Base-by-base conservation (phyloP, 768 basidiomycete genomes). In the Naganishia randhawae region DNA sequence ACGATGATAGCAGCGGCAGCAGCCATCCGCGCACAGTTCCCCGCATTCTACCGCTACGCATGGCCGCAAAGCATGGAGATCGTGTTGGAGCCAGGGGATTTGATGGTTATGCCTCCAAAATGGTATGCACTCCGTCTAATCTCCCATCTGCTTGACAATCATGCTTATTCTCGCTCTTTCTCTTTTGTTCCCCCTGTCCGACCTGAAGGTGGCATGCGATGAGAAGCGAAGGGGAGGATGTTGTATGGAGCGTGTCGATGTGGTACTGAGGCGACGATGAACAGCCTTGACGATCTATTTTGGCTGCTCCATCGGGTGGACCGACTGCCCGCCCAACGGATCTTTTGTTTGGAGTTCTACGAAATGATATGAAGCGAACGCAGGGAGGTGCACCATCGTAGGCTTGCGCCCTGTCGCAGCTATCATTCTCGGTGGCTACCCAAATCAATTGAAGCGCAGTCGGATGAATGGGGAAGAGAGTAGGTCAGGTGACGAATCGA, bases 71-170 rank as follows among this genome's bases (percentile, higher is more conserved):
- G 92, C 1, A 83, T 84, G 79, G 82, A 83, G 54, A 85, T 84
- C 35, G 86, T 86, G 0, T 82, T 98, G 1, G 81, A 83, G 64
- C 87, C 92, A 0, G 95, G 94, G 0, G 95, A 98, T 79, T 66
- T 94, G 50, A 81, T 98, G 51, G 89, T 90, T 76, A 88, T 97
- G 72, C 95, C 95, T 22, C 89, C 90, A 4, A 87, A 90, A 32
- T 82, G 73, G 78, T 61, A 25, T n/a, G n/a, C n/a, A n/a, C n/a
- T n/a, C n/a, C 19, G 57, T 61, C 14, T 29, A 29, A 14, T 31
- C 27, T 17, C 14, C 22, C 11, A 3, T 78, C 22, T 25, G 33
- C 22, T 13, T 41, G n/a, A 14, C 4, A 29, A 25, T 25, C 19
- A 25, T 25, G 25, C 57, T 61, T 11, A 61, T 29, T 17, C 22